These are phyloP conservation scores for Coniochaeta sp. DNA, from an alignment of 2,329 filamentous ascomycete species.

Conservation along the genomic window DNA sequence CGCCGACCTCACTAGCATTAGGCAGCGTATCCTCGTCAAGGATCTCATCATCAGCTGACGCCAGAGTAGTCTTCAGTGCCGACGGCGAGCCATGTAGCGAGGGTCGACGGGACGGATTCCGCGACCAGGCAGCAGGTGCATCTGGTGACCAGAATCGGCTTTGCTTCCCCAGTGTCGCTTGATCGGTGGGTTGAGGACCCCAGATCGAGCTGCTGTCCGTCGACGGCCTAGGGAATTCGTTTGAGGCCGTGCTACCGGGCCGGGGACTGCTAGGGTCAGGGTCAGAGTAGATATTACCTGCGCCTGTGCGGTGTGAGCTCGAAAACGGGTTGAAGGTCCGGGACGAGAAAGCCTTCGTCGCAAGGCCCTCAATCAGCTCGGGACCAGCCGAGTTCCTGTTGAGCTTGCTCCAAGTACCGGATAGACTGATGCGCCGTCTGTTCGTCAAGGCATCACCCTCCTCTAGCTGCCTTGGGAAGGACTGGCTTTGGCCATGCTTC, in stretches of 20 bases:
- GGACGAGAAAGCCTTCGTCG: conserved; percentile 29
- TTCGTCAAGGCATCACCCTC: conserved; percentile 44
- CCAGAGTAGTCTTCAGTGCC: conserved; percentile 51
- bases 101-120: conserved; percentile 71
- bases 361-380: conserved; percentile 30
- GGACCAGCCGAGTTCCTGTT: conserved; percentile 43
- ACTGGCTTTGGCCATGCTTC: conserved; percentile 68
- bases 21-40: conserved; percentile 49
- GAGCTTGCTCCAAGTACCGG: conserved; percentile 49
- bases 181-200: conserved; percentile 43
- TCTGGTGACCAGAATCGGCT: conserved; percentile 60
- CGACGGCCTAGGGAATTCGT: conserved; percentile 68
- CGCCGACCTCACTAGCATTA: conserved; percentile 52
- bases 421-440: conserved; percentile 52
- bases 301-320: conserved; percentile 36
- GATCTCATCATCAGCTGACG: conserved; percentile 58
- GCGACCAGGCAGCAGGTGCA: conserved; percentile 40
- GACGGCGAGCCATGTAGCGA: conserved; percentile 73
- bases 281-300: conserved; percentile 41
- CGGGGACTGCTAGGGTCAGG: conserved; percentile 53
- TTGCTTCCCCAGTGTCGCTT: conserved; percentile 33
- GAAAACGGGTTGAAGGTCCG: conserved; percentile 38
- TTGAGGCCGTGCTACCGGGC: conserved; percentile 61
- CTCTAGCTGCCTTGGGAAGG: conserved; percentile 58
- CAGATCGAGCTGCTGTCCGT: conserved; percentile 73